Percentiles rank a stretch among this genome's conserved stretches.
Evolutionary conservation across 805 yeast species (phyloP).

Genomic region (Torulaspora indica): DNA sequence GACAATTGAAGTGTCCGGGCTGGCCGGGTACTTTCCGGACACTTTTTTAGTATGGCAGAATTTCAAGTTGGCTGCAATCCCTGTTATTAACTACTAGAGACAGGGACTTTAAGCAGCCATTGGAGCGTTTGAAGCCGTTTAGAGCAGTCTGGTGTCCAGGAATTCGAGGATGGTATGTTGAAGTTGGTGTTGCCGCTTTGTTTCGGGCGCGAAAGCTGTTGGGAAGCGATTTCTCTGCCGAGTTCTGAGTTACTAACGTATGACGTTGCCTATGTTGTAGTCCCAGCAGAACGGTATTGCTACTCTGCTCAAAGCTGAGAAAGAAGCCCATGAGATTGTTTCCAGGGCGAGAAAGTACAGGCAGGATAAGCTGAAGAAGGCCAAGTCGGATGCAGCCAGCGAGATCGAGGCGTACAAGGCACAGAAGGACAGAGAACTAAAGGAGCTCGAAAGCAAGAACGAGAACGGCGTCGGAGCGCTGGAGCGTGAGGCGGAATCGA

Average conservation of each 20-base stretch:
- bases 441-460: constrained; percentile 64
- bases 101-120: background rate
- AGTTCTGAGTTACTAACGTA: constrained; percentile 2
- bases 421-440: constrained; percentile 78
- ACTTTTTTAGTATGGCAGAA: constrained; percentile 1
- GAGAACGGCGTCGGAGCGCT: constrained; percentile 47
- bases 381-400: constrained; percentile 84
- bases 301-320: constrained; percentile 65
- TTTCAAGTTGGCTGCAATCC: constrained; percentile 13
- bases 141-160: background rate
- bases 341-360: constrained; percentile 83
- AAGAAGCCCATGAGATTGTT: constrained; percentile 94
- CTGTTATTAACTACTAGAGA: constrained; percentile 3
- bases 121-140: background rate
- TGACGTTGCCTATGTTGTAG: too few relatives aligned
- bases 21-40: constrained; percentile 2
- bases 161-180: constrained; percentile 2
- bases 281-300: constrained; percentile 38
- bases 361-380: constrained; percentile 80
- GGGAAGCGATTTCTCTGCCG: background rate
- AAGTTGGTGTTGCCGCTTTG: background rate
- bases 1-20: background rate
- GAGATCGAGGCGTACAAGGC: constrained; percentile 85
- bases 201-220: background rate
- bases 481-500: constrained; percentile 71